These are phyloP conservation scores for Pleomassaria siparia DNA, from an alignment of 2,329 filamentous ascomycete genomes.

Conservation along the genomic window DNA sequence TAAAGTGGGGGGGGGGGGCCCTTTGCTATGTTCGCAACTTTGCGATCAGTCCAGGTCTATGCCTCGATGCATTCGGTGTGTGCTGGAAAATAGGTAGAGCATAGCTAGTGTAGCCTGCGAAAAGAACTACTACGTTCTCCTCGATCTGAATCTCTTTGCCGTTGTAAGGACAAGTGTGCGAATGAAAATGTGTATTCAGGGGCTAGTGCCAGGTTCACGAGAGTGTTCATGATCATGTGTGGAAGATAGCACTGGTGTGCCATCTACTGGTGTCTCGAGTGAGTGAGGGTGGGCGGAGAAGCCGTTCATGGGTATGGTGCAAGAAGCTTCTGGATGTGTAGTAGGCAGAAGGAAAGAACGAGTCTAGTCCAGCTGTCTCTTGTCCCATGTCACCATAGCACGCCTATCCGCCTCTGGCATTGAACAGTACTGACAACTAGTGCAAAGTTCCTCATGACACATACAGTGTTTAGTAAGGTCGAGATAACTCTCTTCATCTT, in stretches of 20 bases:
- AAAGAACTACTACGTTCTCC: slow-evolving; percentile 2
- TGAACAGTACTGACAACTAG: too few relatives aligned
- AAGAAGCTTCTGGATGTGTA: not conserved
- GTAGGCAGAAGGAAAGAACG: not conserved
- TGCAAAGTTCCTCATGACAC: too few relatives aligned
- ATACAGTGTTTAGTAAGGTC: too few relatives aligned
- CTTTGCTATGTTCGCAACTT: not conserved
- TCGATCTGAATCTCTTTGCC: not conserved
- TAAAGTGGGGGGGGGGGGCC: not conserved
- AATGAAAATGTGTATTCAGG: not conserved
- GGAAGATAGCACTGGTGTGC: not conserved
- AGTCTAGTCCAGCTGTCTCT: too few relatives aligned
- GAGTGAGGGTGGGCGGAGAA: not conserved
- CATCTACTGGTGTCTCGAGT: not conserved
- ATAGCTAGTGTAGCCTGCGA: not conserved
- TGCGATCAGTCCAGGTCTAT: slow-evolving; percentile 1
- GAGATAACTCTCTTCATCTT: too few relatives aligned
- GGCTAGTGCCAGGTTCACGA: not conserved
- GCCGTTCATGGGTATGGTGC: not conserved
- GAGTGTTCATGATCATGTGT: not conserved
- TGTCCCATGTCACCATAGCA: too few relatives aligned
- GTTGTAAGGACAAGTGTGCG: not conserved
- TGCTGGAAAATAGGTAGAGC: slow-evolving; percentile 4
- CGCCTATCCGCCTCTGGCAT: too few relatives aligned
- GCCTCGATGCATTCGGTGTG: not conserved